A percentile compares a stretch with the other conserved stretches of the same genome.
phyloP scores from a whole-genome alignment of 2,329 filamentous ascomycete genomes.

The Geosmithia morbida region DNA sequence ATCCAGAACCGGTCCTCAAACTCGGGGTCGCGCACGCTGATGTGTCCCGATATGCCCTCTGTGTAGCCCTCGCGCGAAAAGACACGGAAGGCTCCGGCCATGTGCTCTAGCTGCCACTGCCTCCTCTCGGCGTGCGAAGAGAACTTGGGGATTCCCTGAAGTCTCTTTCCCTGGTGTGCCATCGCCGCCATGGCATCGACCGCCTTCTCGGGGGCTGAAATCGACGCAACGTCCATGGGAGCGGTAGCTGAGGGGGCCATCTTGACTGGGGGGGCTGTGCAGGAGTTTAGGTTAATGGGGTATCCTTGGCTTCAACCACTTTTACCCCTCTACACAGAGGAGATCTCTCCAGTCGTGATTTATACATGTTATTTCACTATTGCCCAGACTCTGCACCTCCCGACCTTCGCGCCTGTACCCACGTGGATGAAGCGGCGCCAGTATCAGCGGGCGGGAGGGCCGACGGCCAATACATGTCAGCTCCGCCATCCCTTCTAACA shows the following conservation, averaged over 20 bases:
- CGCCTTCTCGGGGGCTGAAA: neutral
- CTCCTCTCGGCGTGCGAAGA: constrained; percentile 25
- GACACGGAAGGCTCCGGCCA: constrained; percentile 30
- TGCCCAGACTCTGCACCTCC: too few species aligned
- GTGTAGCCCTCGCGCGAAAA: constrained; percentile 32
- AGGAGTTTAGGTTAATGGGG: too few species aligned
- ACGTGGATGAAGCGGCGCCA: too few species aligned
- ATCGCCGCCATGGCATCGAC: constrained; percentile 1
- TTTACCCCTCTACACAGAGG: too few species aligned
- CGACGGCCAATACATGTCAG: too few species aligned
- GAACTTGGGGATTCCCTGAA: constrained; percentile 39
- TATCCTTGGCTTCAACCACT: too few species aligned
- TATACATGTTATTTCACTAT: too few species aligned
- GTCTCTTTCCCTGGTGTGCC: neutral
- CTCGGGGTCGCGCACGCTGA: constrained; percentile 48
- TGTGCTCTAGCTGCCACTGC: constrained; percentile 21
- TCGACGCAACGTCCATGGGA: neutral
- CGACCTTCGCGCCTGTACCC: too few species aligned
- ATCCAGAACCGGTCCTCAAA: constrained; percentile 47
- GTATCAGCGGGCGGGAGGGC: too few species aligned
- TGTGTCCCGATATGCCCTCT: constrained; percentile 52
- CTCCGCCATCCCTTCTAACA: too few species aligned
- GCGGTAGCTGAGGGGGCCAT: neutral
- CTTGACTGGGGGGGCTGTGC: too few species aligned
- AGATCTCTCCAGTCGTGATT: too few species aligned